A percentile compares a stretch with the other conserved stretches of the same genome.
Evolutionary conservation across 257 asterid genomes (phyloP).

Genomic region (Striga asiatica): DNA sequence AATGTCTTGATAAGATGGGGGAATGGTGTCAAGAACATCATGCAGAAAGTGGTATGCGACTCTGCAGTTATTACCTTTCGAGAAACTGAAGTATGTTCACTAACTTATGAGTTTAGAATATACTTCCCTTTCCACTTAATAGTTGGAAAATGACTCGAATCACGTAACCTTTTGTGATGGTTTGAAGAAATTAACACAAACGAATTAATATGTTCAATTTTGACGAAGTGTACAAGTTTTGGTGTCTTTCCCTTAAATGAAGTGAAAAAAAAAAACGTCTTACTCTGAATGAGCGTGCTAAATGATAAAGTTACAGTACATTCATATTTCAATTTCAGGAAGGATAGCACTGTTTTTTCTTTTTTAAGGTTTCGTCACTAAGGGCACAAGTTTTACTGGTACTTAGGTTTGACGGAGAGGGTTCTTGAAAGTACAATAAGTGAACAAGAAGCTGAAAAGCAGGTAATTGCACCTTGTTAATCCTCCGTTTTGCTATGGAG

Average conservation of each 20-base stretch:
- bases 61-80: conserved; percentile 9
- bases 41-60: conserved; percentile 73
- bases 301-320: background rate
- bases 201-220: background rate
- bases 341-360: background rate
- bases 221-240: background rate
- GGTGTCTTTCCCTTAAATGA: conserved; percentile 5
- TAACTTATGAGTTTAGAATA: conserved; percentile 3
- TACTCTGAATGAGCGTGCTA: background rate
- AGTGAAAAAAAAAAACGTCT: background rate
- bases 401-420: conserved; percentile 71
- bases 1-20: conserved; percentile 85
- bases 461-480: conserved; percentile 40
- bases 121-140: background rate
- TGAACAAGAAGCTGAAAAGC: conserved; percentile 80
- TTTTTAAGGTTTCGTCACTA: background rate
- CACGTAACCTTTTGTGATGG: conserved; percentile 9
- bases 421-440: conserved; percentile 69
- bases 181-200: too few species aligned
- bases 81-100: conserved; percentile 7
- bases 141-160: conserved; percentile 1
- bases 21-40: conserved; percentile 97
- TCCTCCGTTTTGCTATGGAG: too few species aligned
- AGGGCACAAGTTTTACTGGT: conserved; percentile 18
- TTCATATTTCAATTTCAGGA: background rate